Conservation (phyloP, 2,329 filamentous ascomycete genomes). For the Amauroascus niger region DNA sequence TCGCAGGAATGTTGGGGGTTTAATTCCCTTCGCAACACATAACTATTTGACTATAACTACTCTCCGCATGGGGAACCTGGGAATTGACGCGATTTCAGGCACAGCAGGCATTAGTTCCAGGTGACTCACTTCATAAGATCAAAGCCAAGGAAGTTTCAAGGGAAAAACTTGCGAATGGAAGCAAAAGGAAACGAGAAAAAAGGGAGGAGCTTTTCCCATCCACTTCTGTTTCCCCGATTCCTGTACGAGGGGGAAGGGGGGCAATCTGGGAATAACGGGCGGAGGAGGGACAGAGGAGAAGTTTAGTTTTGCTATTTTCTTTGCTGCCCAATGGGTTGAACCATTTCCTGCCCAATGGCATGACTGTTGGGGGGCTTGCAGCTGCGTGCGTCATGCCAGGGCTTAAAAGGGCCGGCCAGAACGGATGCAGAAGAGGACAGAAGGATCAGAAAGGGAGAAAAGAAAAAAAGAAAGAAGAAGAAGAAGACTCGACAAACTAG, state of each 20-base stretch:
- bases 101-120: no score
- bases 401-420: not conserved
- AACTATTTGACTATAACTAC: no score
- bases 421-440: not conserved
- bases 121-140: not conserved
- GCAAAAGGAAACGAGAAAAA: no score
- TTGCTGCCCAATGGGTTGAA: conserved; percentile 12
- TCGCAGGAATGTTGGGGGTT: no score
- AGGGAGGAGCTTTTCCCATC: no score
- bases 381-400: conserved; percentile 12
- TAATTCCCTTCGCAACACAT: no score
- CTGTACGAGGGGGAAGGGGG: not conserved
- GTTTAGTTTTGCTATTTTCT: conserved; percentile 9
- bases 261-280: not conserved
- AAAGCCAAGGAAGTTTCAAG: conserved; percentile 1
- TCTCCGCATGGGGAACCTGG: no score
- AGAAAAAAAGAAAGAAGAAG: not conserved
- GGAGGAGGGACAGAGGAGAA: not conserved
- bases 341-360: conserved; percentile 12
- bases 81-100: no score
- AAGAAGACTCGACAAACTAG: no score
- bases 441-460: not conserved
- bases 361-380: conserved; percentile 4
- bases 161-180: not conserved
- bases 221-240: not conserved